Evolutionary conservation across 2,329 filamentous ascomycete species (phyloP).

Genomic region (Colletotrichum trifolii): DNA sequence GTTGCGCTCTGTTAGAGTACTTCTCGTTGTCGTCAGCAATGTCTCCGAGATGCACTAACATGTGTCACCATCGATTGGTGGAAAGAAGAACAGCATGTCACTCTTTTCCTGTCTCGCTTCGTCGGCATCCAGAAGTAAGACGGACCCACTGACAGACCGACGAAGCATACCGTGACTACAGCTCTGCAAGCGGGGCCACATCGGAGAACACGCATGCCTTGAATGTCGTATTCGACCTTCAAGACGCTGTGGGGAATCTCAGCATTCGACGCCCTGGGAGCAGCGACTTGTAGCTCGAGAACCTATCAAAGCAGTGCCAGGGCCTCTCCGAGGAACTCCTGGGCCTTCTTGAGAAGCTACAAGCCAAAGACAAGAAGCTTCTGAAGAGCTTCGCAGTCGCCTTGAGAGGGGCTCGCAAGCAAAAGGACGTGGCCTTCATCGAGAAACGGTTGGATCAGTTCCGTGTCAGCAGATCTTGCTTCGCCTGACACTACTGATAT

Average conservation of each 20-base stretch:
- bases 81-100: too few relatives aligned
- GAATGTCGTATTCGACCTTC: constrained; percentile 22
- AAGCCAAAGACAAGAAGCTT: background rate
- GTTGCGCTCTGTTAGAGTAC: too few relatives aligned
- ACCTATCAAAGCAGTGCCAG: background rate
- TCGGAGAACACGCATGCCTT: constrained; percentile 31
- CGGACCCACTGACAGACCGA: too few relatives aligned
- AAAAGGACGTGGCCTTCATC: constrained; percentile 6
- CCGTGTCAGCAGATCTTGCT: constrained; percentile 12
- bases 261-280: background rate
- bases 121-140: too few relatives aligned
- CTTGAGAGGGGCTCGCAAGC: constrained; percentile 11
- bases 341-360: background rate
- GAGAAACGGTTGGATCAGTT: constrained; percentile 9
- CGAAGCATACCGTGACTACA: background rate
- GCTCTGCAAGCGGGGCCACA: background rate
- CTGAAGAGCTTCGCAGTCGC: constrained; percentile 9
- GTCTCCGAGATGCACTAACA: too few relatives aligned
- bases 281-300: background rate
- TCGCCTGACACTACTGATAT: constrained; percentile 6
- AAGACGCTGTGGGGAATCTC: constrained; percentile 11
- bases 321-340: background rate
- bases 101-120: too few relatives aligned
- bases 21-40: too few relatives aligned
- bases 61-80: too few relatives aligned